These are phyloP conservation scores for Rhizophora apiculata DNA, from an alignment of 345 rosid species.

Conservation along the genomic window DNA sequence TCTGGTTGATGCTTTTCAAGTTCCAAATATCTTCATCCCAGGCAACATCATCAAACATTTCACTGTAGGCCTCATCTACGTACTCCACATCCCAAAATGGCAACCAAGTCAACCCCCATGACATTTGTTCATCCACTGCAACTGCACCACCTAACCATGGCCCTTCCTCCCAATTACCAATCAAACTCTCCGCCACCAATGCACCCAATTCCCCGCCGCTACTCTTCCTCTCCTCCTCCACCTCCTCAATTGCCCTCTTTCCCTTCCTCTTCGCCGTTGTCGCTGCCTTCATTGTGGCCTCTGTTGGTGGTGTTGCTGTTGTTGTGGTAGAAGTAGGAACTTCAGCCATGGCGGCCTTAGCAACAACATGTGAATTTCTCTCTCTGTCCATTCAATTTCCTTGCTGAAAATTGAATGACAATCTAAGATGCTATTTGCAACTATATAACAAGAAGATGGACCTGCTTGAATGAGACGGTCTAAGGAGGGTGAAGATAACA, in stretches of 20 bases:
- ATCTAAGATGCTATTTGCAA: too few relatives aligned
- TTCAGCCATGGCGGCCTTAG: slow-evolving; percentile 10
- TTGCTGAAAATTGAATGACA: too few relatives aligned
- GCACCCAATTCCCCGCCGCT: background rate
- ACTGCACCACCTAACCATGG: slow-evolving; percentile 25
- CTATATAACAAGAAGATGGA: background rate
- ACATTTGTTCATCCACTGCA: slow-evolving; percentile 47
- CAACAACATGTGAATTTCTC: slow-evolving; percentile 4
- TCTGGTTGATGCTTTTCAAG: slow-evolving; percentile 35
- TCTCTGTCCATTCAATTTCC: slow-evolving; percentile 31
- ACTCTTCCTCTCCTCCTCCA: background rate
- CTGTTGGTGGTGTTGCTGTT: background rate
- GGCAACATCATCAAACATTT: slow-evolving; percentile 46
- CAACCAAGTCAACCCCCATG: slow-evolving; percentile 53
- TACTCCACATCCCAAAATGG: slow-evolving; percentile 60
- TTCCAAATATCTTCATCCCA: slow-evolving; percentile 80
- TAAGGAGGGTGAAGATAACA: background rate
- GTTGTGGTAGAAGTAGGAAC: background rate
- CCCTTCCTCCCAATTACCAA: slow-evolving; percentile 11
- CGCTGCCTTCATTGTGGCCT: background rate
- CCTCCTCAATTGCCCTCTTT: slow-evolving; percentile 7
- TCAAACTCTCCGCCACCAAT: background rate
- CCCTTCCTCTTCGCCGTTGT: slow-evolving; percentile 14
- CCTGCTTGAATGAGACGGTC: slow-evolving; percentile 6
- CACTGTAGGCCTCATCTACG: slow-evolving; percentile 35